Base-by-base conservation (phyloP, 2,329 filamentous ascomycete genomes). In the Hypoxylon sp. region DNA sequence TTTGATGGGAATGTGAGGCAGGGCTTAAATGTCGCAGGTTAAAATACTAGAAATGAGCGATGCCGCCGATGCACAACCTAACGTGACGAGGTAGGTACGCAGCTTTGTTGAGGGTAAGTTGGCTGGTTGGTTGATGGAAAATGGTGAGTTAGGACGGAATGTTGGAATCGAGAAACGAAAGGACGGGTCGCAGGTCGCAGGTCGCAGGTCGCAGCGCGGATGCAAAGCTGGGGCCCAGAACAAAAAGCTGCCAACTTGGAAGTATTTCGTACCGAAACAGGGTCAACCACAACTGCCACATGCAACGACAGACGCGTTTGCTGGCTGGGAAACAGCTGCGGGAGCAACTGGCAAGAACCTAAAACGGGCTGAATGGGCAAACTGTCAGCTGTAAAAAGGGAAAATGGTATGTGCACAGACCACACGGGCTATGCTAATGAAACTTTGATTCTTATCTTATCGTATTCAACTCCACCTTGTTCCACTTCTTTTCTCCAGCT, bases 181-280 rank as follows among this genome's bases (percentile, higher is more conserved):
- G 37, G 33, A 58, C 40, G 35, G 55, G 55, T 64, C 56, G 61
- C 33, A 35, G 20, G 20, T 20, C 25, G 33, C 65, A 68, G 56
- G 55, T 64, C 56, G 61, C 33, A 35, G 20, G 20, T 20, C 25
- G 33, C 65, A 68, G 56, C 65, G 61, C 65, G 60, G 35, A 31
- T 59, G 30, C 53, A 17, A 7, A 46, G 8, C 17, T 20, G 8
- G 7, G 25, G 1, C 20, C 44, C 20, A 7, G n/a, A 4, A 11
- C 42, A n/a, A 7, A 11, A 57, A 33, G 50, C 22, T 25, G 11
- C 51, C 30, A 53, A 5, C 25, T 27, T 27, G 25, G 25, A 27
- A 40, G 33, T 55, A 46, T 49, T 48, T 54, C 20, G 58, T 53
- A 61, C 59, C 27, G 33, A 48, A 62, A n/a, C 54, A 35, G 30